Evolutionary conservation across 129 eudicot species (phyloP).

Genomic region (Tanacetum coccineum): DNA sequence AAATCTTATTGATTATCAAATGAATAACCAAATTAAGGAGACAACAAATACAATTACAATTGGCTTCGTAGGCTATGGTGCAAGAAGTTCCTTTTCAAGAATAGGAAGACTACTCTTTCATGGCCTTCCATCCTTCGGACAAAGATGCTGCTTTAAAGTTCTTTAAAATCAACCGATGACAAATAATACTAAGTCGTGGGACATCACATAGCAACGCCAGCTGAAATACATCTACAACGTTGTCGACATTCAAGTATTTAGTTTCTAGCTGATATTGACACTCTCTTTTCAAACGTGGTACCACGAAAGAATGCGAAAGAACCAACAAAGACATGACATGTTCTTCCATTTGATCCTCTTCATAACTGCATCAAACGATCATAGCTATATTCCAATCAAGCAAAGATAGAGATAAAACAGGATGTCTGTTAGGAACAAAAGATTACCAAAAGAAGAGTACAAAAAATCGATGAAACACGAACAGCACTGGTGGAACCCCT

Average conservation of each 20-base stretch:
- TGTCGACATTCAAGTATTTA: conserved; percentile 51
- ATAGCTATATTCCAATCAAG: background rate
- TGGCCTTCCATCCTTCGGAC: conserved; percentile 78
- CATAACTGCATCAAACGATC: conserved; percentile 54
- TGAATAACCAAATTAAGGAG: background rate
- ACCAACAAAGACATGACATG: conserved; percentile 64
- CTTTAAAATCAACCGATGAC: conserved; percentile 61
- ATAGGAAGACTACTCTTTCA: conserved; percentile 84
- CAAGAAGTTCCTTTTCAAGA: conserved; percentile 57
- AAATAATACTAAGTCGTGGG: conserved; percentile 76
- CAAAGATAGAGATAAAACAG: background rate
- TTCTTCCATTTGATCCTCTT: conserved; percentile 61
- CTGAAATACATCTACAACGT: conserved; percentile 72
- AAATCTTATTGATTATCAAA: background rate
- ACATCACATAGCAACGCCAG: conserved; percentile 87
- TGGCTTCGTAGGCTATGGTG: conserved; percentile 42
- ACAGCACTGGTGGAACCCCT: conserved; percentile 78
- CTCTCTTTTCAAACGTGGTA: conserved; percentile 62
- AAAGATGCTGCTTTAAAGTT: conserved; percentile 61
- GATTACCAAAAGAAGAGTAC: conserved; percentile 83
- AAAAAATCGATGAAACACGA: conserved; percentile 71
- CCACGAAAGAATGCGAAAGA: conserved; percentile 64
- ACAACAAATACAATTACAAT: conserved; percentile 45
- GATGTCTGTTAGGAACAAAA: background rate
- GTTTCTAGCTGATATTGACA: conserved; percentile 65